Evolutionary conservation across 768 basidiomycete genomes (phyloP), one percentile per base, ranked within the genome.

Genomic region (Agrocybe chaxingu): DNA sequence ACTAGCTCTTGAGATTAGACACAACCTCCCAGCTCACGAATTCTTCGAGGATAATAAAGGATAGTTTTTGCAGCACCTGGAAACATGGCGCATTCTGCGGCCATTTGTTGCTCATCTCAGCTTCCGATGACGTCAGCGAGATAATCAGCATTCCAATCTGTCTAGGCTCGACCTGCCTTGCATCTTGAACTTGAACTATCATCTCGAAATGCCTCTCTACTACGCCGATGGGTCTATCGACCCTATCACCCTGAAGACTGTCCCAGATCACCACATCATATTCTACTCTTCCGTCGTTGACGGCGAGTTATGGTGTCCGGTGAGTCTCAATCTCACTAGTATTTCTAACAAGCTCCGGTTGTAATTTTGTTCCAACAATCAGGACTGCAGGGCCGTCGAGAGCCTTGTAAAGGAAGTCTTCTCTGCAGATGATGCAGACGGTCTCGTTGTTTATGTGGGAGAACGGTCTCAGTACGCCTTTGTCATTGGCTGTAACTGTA

Each of bases 371-470:
- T 36, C 0, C 34, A 5, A 16, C 43, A 31, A 40, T 38, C 34
- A 75, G 89, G 89, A 91, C 60, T 90, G 89, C 62, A 67, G 70
- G 30, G 77, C 62, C 33, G 82, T 90, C 29, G 84, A 91, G 49
- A 61, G 67, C 1, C 52, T 80, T 36, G 72, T 90, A 29, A 64
- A 73, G 50, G 60, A 76, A 7, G 76, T 73, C 0, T 89, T 90
- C 51, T 61, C 63, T 8, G 54, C 64, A 49, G 59, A 72, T 61
- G 57, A 73, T 54, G 84, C 82, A 38, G 70, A 73, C 9, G 88
- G 76, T 7, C 60, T 81, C 47, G 71, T 91, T 40, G 74, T 89
- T 31, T 87, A 86, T 56, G 85, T 89, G 46, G 89, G 89, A 8
- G 77, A 83, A 62, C 75, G 66, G 57, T 51, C 74, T 46, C 77